Evolutionary conservation across 140 eudicot species (phyloP).

Genomic region (Erigeron philadelphicus): DNA sequence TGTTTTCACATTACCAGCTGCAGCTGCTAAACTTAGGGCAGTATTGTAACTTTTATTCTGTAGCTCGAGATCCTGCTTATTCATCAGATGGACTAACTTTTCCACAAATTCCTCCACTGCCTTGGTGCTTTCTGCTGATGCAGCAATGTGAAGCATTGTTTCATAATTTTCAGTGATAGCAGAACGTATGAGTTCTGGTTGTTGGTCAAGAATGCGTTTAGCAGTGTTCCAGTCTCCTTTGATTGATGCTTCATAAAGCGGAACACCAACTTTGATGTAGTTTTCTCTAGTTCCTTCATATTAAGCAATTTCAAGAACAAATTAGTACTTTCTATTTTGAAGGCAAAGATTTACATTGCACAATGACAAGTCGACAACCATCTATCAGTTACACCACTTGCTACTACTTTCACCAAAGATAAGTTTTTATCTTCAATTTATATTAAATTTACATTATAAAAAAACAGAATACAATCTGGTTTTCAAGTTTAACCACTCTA

Average conservation of each 20-base stretch:
- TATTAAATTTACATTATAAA: background rate
- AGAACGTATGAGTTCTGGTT: constrained; percentile 24
- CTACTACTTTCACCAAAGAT: background rate
- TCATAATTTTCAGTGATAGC: constrained; percentile 43
- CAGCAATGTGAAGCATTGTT: constrained; percentile 48
- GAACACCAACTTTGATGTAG: constrained; percentile 22
- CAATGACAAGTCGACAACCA: too few species aligned
- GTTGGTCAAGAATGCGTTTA: constrained; percentile 17
- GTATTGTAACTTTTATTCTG: constrained; percentile 38
- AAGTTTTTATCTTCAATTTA: background rate
- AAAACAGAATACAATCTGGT: background rate
- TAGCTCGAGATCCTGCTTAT: constrained; percentile 26
- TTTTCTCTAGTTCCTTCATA: constrained; percentile 27
- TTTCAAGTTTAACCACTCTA: background rate
- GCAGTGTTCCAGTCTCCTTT: constrained; percentile 42
- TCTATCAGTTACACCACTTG: too few species aligned
- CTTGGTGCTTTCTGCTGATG: constrained; percentile 38
- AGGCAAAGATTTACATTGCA: too few species aligned
- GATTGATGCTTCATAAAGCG: constrained; percentile 33
- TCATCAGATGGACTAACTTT: constrained; percentile 29
- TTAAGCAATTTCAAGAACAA: background rate
- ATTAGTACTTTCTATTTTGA: background rate
- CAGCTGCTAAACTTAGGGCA: constrained; percentile 51
- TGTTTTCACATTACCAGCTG: constrained; percentile 37
- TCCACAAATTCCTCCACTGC: constrained; percentile 35